Evolutionary conservation across 805 yeast species (phyloP).

Genomic region (Kuraishia ogatae): DNA sequence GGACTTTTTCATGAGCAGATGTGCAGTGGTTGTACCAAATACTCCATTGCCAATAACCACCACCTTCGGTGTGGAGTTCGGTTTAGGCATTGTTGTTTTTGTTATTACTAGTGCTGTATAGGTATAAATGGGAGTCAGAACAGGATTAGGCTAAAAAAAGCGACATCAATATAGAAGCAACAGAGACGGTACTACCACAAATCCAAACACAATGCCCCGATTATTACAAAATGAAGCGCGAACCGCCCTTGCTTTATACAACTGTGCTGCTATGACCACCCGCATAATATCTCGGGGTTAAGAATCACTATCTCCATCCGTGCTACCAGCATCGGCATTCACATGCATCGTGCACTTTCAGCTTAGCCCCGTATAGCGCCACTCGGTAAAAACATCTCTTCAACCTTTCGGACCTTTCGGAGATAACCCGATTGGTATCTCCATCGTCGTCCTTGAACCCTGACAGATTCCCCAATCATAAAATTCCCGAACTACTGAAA

Average conservation of each 20-base stretch:
- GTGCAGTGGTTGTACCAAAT: constrained; percentile 7
- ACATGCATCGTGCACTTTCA: not conserved
- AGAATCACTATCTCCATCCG: not conserved
- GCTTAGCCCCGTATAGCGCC: not conserved
- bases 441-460: too few species aligned
- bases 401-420: not conserved
- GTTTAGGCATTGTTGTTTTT: not conserved
- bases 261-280: not conserved
- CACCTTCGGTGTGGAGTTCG: not conserved
- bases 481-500: too few species aligned
- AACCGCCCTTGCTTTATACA: not conserved
- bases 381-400: not conserved
- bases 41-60: constrained; percentile 9
- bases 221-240: not conserved
- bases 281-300: not conserved
- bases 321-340: not conserved
- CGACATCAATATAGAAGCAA: too few species aligned
- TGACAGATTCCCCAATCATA: too few species aligned
- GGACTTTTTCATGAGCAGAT: not conserved
- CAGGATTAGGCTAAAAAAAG: too few species aligned
- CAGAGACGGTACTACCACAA: too few species aligned
- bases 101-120: not conserved
- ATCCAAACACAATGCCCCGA: not conserved
- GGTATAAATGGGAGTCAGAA: not conserved
- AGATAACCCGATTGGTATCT: not conserved